Conservation (phyloP, 1,284 basidiomycete genomes). For the Rhodotorula sp. region DNA sequence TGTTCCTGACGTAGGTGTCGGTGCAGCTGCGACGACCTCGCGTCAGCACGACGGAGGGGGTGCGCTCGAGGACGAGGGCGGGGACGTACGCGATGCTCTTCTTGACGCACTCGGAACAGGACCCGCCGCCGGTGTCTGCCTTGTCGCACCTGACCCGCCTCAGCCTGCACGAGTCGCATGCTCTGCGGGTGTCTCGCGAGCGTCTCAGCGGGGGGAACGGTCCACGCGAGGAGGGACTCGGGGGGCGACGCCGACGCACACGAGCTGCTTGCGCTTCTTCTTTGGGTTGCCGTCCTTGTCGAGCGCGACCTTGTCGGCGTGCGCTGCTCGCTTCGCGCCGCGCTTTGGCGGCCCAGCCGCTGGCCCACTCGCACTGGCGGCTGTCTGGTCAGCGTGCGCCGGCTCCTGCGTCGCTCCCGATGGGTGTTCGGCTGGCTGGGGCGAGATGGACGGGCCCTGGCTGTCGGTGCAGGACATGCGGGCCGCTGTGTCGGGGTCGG, state of each 20-base stretch:
- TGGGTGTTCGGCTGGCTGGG: too few relatives aligned
- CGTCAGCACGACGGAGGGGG: not conserved
- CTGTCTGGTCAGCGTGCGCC: not conserved
- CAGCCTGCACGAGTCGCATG: constrained; percentile 13
- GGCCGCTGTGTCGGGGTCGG: too few relatives aligned
- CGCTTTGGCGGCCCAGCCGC: not conserved
- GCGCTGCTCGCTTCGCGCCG: not conserved
- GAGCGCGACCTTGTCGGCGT: constrained; percentile 6
- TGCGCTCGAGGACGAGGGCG: too few relatives aligned
- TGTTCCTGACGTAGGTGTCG: constrained; percentile 33
- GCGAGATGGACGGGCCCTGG: too few relatives aligned
- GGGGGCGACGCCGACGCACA: not conserved
- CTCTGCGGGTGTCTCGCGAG: not conserved
- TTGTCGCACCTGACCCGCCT: constrained; percentile 33
- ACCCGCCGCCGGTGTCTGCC: constrained; percentile 22
- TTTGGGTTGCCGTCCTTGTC: constrained; percentile 33
- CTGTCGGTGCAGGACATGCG: too few relatives aligned
- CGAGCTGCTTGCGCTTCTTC: constrained; percentile 39
- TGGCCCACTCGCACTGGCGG: not conserved
- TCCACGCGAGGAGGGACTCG: not conserved
- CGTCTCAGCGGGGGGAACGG: not conserved
- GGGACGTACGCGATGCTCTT: constrained; percentile 33
- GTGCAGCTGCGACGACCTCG: constrained; percentile 20
- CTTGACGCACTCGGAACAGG: constrained; percentile 32
- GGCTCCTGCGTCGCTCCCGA: too few relatives aligned